Base-by-base conservation (phyloP, 768 basidiomycete genomes). In the Boletus rubescentipes region DNA sequence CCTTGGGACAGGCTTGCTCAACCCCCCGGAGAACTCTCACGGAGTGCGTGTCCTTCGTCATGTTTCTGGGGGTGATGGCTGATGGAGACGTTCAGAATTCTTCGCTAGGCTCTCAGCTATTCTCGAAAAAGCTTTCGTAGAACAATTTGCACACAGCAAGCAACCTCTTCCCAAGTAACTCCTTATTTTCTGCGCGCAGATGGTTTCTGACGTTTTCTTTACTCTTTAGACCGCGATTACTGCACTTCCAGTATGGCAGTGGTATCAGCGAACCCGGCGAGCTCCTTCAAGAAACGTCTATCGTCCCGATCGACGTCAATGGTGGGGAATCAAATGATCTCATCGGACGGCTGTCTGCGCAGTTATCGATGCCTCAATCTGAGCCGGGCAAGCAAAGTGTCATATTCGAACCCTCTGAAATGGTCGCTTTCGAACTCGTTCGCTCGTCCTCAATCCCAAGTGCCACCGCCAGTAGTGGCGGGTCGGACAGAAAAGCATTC, bases 321-420 rank as follows among this genome's bases (percentile, higher is more conserved):
- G 71, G 72, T 9, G 63, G 67, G 2, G 74, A 75, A 2, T 65
- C 72, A 4, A 82, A 83, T 59, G 82, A 87, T 55, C 80, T 89
- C 46, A 72, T 89, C 21, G 77, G 81, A 9, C 79, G 81, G 42
- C 66, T 71, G 16, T 72, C 72, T 26, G 68, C 69, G n/a, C 71
- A 66, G 51, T 55, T 76, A 6, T 69, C 71, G 40, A 68, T 53
- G 35, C 64, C 55, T 44, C 65, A 55, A 49, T 54, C 59, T 9
- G 63, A 64, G 9, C 56, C 54, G 16, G 57, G 41, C 69, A 78
- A 50, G 53, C 83, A 83, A 61, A 79, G 82, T 26, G 79, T 85
- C 29, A 89, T 89, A 53, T 73, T 81, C 16, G 75, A 78, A 37
- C 77, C 86, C 2, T 86, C 87, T 9, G 81, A 85, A 31, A 74